Conservation (phyloP, 176 grass and related monocot species). For the Zoysia pacifica region DNA sequence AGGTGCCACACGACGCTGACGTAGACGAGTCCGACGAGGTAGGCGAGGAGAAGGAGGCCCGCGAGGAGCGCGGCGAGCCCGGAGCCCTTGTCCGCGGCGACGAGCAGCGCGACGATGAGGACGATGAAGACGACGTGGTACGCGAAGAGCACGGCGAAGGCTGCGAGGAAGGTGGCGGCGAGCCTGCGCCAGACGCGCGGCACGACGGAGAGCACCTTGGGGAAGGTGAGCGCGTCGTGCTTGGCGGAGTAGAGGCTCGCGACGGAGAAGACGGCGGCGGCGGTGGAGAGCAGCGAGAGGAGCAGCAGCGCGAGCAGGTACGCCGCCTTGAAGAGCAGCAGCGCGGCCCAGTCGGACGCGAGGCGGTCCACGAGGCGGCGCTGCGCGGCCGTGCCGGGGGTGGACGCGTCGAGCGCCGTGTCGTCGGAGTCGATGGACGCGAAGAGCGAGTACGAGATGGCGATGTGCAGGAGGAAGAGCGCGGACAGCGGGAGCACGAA, state of each 20-base stretch:
- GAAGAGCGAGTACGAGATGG: constrained; percentile 83
- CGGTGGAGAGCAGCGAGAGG: constrained; percentile 81
- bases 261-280: constrained; percentile 84
- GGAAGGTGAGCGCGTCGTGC: constrained; percentile 74
- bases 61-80: constrained; percentile 34
- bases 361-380: constrained; percentile 54
- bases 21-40: constrained; percentile 63
- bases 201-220: constrained; percentile 77
- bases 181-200: constrained; percentile 88
- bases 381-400: constrained; percentile 57
- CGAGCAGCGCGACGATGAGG: constrained; percentile 43
- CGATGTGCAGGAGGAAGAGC: constrained; percentile 82
- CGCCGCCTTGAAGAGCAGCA: constrained; percentile 77
- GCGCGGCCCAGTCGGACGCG: constrained; percentile 54
- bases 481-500: constrained; percentile 78
- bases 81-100: constrained; percentile 43
- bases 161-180: constrained; percentile 76
- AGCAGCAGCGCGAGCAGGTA: constrained; percentile 87
- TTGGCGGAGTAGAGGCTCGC: constrained; percentile 89
- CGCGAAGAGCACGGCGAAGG: constrained; percentile 77
- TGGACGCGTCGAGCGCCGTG: constrained; percentile 51
- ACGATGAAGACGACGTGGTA: constrained; percentile 49
- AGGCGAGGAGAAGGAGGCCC: constrained; percentile 41
- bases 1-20: constrained; percentile 86
- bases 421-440: constrained; percentile 71